Conservation (phyloP, 371 early-diverging fungal genomes). For the Apophysomyces sp. region DNA sequence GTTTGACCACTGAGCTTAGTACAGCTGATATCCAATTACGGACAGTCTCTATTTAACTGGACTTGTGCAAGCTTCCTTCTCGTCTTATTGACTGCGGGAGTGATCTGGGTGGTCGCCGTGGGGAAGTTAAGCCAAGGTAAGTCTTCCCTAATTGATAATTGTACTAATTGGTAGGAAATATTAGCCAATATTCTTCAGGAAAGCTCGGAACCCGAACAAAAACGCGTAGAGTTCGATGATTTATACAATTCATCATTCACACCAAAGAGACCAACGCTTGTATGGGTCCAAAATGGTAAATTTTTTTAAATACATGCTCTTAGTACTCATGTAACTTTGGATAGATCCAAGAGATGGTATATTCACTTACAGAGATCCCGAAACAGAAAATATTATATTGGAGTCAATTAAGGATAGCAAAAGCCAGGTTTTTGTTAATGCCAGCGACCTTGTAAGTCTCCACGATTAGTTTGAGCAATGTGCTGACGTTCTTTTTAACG, state of each 20-base stretch:
- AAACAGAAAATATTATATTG: conserved; percentile 45
- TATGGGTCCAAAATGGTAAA: conserved; percentile 57
- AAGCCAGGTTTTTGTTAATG: conserved; percentile 30
- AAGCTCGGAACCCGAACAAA: background rate
- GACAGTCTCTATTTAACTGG: background rate
- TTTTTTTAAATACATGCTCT: too few relatives aligned
- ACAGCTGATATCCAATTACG: background rate
- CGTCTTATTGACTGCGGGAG: background rate
- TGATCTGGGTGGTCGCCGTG: background rate
- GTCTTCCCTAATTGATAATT: background rate
- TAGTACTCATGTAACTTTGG: background rate
- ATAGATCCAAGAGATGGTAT: conserved; percentile 44
- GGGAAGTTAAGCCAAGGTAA: background rate
- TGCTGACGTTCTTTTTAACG: conserved; percentile 3
- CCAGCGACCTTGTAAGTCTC: conserved; percentile 29
- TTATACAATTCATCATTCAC: conserved; percentile 51
- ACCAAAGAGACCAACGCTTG: conserved; percentile 35
- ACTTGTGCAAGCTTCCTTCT: background rate
- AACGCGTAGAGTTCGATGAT: conserved; percentile 41
- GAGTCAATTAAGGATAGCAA: conserved; percentile 34
- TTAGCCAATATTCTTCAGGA: background rate
- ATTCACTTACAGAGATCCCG: conserved; percentile 42
- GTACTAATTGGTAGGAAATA: background rate
- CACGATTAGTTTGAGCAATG: conserved; percentile 4
- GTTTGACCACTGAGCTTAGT: background rate